These are phyloP conservation scores for Cercophora sp. DNA, from an alignment of 495 filamentous ascomycete genomes.

Conservation along the genomic window DNA sequence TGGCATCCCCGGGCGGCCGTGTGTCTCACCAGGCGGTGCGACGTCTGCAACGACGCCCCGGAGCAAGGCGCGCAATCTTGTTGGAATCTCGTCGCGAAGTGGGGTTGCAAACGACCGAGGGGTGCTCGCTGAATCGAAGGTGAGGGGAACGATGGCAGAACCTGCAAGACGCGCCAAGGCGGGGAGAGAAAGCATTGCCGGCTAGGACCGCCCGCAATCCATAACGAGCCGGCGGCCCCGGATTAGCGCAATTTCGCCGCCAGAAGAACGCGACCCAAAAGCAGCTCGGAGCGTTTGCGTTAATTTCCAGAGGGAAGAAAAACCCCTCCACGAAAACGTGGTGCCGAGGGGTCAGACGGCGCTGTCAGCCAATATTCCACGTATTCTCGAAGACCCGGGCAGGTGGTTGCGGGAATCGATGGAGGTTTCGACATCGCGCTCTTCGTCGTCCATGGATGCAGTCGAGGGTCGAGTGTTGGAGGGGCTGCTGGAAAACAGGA, in stretches of 20 bases:
- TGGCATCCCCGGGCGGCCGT: too few relatives aligned
- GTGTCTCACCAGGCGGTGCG: too few relatives aligned
- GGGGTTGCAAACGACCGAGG: background rate
- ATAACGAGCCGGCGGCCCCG: slow-evolving; percentile 18
- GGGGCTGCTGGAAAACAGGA: too few relatives aligned
- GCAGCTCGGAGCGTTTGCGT: slow-evolving; percentile 9
- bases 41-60: background rate
- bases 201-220: slow-evolving; percentile 2
- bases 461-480: too few relatives aligned
- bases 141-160: background rate
- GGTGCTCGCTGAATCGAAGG: background rate
- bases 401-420: too few relatives aligned
- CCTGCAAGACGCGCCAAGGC: slow-evolving; percentile 18
- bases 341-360: slow-evolving; percentile 3
- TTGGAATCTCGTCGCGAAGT: background rate
- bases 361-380: too few relatives aligned
- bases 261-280: slow-evolving; percentile 11
- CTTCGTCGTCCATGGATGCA: too few relatives aligned
- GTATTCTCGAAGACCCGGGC: too few relatives aligned
- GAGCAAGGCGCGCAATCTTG: too few relatives aligned
- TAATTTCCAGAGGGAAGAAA: slow-evolving; percentile 20
- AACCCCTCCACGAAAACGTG: slow-evolving; percentile 11
- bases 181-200: slow-evolving; percentile 13
- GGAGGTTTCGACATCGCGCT: too few relatives aligned
- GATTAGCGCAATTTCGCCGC: slow-evolving; percentile 26